Evolutionary conservation across 441 rosid species (phyloP).

Genomic region (Erodium texanum): DNA sequence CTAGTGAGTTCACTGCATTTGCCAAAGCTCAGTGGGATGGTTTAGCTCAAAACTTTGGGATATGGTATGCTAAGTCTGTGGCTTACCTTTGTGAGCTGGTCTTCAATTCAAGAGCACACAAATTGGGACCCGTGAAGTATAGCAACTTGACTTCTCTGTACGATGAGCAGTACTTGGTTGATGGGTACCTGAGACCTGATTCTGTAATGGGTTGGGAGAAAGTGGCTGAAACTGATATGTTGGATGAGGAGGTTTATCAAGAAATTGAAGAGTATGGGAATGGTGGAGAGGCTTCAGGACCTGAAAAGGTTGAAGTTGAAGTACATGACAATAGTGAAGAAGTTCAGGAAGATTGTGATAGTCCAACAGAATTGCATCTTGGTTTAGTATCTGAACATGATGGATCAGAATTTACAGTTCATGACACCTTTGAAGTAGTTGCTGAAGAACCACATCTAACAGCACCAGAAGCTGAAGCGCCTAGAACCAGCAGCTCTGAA

Average conservation of each 20-base stretch:
- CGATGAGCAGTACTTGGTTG: slow-evolving; percentile 20
- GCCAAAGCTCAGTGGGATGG: slow-evolving; percentile 29
- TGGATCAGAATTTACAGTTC: neutral
- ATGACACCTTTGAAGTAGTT: neutral
- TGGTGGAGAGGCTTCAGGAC: slow-evolving; percentile 22
- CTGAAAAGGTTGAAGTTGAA: slow-evolving; percentile 3
- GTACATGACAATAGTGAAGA: neutral
- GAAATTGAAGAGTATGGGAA: slow-evolving; percentile 15
- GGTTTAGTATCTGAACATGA: neutral
- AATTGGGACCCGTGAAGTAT: slow-evolving; percentile 31
- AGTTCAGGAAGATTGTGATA: neutral
- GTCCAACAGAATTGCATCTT: neutral
- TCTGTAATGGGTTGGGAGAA: neutral
- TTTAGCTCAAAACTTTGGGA: slow-evolving; percentile 33
- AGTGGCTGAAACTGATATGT: slow-evolving; percentile 10
- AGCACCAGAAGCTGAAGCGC: neutral
- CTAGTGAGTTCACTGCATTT: slow-evolving; percentile 30
- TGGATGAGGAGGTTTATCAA: slow-evolving; percentile 7
- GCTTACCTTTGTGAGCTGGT: slow-evolving; percentile 31
- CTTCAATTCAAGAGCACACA: slow-evolving; percentile 28
- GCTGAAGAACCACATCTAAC: neutral
- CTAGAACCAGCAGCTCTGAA: neutral
- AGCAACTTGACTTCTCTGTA: slow-evolving; percentile 45
- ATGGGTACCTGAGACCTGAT: neutral
- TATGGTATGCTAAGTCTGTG: slow-evolving; percentile 33